Evolutionary conservation across 257 asterid genomes (phyloP), one percentile per base, ranked within the genome.

Genomic region (Voacanga thouarsii): DNA sequence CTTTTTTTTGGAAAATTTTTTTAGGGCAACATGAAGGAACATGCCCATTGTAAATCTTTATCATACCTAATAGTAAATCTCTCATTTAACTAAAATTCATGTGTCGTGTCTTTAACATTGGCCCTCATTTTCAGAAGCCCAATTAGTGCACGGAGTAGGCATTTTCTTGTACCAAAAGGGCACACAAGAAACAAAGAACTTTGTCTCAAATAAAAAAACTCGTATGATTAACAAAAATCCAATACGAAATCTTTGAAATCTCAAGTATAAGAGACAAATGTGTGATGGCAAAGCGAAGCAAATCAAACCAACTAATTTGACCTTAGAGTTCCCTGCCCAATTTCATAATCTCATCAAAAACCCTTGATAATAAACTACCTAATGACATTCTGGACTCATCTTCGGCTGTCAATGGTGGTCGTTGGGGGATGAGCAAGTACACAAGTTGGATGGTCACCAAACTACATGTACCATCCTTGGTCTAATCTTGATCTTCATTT

Each of bases 371-470:
- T 72, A 51, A 65, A 65, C 49, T 56, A 79, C 63, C n/a, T 45
- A 44, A 79, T 50, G 85, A 80, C 55, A 84, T 79, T 50, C 71
- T 82, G 81, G 85, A 59, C 60, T 83, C 82, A 80, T 63, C 79
- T 56, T 14, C 41, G 50, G 83, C 85, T 85, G 87, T 88, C 93
- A 85, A 85, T 86, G 51, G 66, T 26, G 92, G 95, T 91, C 80
- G 93, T 88, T 89, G 85, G 88, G 59, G 84, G 80, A 67, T 77
- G 71, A 59, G 60, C 47, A 80, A 79, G 56, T 64, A 75, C 24
- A 49, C 28, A 39, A 80, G 61, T 78, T 76, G 88, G 85, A 79
- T 79, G 92, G 89, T 85, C 85, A 87, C 94, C 97, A 84, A 90
- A 89, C 90, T 73, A 79, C 77, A 64, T 74, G 66, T 53, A 66